phyloP scores from a whole-genome alignment of 257 asterid genomes.

The Solanum rostratum region DNA sequence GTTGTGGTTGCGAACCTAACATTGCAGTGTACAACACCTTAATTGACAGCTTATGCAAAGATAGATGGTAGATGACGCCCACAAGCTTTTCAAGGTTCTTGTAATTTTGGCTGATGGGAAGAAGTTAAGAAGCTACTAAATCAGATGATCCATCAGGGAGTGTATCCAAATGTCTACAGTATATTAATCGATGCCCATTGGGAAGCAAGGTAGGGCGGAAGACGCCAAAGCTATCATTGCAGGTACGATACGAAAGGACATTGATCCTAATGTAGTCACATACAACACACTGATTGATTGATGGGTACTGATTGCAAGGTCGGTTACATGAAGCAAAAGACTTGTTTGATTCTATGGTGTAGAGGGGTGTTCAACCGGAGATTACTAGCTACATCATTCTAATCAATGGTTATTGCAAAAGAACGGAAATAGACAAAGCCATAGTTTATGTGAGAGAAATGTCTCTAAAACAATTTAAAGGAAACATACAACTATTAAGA shows the following conservation, averaged over 20 bases:
- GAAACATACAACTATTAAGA: too few relatives aligned
- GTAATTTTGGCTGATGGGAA: constrained; percentile 2
- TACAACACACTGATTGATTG: constrained; percentile 1
- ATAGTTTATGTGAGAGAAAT: not conserved
- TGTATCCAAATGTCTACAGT: not conserved
- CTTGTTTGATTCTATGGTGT: not conserved
- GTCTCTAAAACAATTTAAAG: not conserved
- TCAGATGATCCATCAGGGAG: not conserved
- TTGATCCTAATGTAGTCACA: not conserved
- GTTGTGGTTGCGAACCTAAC: not conserved
- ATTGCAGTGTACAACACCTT: not conserved
- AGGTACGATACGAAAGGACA: not conserved
- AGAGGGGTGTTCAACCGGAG: not conserved
- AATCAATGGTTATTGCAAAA: constrained; percentile 3
- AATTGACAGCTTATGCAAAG: constrained; percentile 11
- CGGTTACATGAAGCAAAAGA: not conserved
- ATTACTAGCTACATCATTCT: not conserved
- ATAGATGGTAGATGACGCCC: constrained; percentile 8
- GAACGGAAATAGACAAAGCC: not conserved
- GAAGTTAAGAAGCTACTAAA: not conserved
- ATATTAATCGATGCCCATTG: constrained; percentile 3
- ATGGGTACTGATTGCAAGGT: not conserved
- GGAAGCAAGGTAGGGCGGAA: not conserved
- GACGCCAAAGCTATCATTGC: not conserved
- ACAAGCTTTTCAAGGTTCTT: constrained; percentile 1